Base-by-base conservation (phyloP, 495 filamentous ascomycete species). In the Penicillium roqueforti region DNA sequence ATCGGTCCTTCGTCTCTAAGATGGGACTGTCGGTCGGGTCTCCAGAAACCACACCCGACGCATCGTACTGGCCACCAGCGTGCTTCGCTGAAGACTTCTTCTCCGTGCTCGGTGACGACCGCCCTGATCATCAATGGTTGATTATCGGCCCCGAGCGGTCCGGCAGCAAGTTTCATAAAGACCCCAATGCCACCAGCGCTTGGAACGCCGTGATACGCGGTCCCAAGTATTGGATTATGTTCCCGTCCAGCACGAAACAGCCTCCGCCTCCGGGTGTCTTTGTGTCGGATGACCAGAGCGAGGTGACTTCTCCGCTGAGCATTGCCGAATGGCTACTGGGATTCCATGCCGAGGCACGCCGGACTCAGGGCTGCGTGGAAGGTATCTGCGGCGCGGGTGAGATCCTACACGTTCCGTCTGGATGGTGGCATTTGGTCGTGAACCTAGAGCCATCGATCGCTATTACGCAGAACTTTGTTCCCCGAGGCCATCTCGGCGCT, bases 211-310 rank as follows among this genome's bases (percentile, higher is more conserved):
- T 97, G 14, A 68, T 98, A 29, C 80, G 86, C 49, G 93, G 93
- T 14, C 84, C 87, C 18, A 98, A 98, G 68, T 98, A 97, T 75
- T 98, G 93, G 93, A 95, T 98, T 56, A 95, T 91, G 87, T 92
- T 97, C 76, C 83, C 93, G 42, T 74, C 85, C 0, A 76, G 78
- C 14, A 69, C 80, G 26, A 81, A 78, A 22, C 73, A 79, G 38
- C 70, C 83, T 61, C 81, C 84, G 8, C 88, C 88, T 9, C 93
- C 93, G 4, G 93, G 93, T 19, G 91, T 98, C 18, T 95, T 87
- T 61, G 91, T 96, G 10, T 95, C 91, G 7, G 80, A 86, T 34
- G 93, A 98, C 65, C 86, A 89, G 61, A 92, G 91, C 62, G 93
- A 98, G 69, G 91, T 98, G 16, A 98, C 93, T 0, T 88, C 86